phyloP scores from a whole-genome alignment of 202 grass and related monocot species.

The Zoysia matrella region DNA sequence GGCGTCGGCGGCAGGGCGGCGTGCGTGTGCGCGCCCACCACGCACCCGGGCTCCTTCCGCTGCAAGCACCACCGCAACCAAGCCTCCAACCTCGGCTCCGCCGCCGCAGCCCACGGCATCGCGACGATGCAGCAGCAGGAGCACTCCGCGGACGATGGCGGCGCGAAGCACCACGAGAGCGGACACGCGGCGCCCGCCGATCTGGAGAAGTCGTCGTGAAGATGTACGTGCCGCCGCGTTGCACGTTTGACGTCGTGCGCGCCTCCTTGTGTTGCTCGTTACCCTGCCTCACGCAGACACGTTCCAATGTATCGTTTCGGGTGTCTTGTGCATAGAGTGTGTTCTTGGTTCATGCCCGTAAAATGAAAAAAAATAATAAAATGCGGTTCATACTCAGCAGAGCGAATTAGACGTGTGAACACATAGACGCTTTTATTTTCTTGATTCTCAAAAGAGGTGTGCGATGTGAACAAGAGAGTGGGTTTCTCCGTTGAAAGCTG shows the following conservation, averaged over 20 bases:
- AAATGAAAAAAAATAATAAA: no score
- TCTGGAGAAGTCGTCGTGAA: conserved; percentile 29
- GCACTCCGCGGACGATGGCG: neutral
- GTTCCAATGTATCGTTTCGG: neutral
- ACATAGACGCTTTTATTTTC: neutral
- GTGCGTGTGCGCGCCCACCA: conserved; percentile 89
- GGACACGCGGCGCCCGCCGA: neutral
- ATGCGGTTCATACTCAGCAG: neutral
- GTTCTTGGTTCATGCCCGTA: no score
- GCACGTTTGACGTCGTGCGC: neutral
- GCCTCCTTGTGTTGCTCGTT: no score
- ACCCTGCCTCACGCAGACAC: neutral
- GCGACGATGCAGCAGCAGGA: neutral
- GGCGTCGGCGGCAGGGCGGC: conserved; percentile 17
- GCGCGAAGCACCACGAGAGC: neutral
- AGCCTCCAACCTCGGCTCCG: conserved; percentile 31
- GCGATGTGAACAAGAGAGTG: neutral
- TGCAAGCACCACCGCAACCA: conserved; percentile 81
- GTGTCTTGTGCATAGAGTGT: neutral
- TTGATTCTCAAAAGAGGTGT: neutral
- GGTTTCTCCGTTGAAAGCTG: no score
- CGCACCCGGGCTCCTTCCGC: conserved; percentile 81
- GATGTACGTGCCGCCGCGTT: no score
- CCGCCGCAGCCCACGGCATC: neutral
- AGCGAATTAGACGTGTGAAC: neutral